Evolutionary conservation across 2,329 filamentous ascomycete species (phyloP).

Genomic region (Lanzia echinophila): DNA sequence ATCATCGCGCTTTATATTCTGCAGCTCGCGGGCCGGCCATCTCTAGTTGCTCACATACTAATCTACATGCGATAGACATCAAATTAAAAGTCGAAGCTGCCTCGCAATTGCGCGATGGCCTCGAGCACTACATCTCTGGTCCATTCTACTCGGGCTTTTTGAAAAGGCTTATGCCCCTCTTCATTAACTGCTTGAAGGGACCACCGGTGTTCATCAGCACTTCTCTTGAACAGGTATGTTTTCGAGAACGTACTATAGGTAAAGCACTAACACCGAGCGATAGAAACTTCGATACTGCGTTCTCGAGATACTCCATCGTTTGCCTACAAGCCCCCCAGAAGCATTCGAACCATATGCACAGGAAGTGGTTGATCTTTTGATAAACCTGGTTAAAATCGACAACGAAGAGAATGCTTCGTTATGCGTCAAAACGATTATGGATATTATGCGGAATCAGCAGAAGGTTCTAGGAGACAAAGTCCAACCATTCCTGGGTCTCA

Average conservation of each 20-base stretch:
- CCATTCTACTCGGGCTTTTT: constrained; percentile 75
- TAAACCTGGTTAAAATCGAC: constrained; percentile 80
- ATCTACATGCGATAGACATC: constrained; percentile 51
- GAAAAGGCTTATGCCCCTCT: constrained; percentile 80
- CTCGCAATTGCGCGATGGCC: constrained; percentile 78
- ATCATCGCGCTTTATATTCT: background rate
- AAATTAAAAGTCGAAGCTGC: constrained; percentile 78
- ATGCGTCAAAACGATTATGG: constrained; percentile 96
- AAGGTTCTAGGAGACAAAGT: constrained; percentile 77
- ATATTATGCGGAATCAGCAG: constrained; percentile 87
- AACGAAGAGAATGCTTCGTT: constrained; percentile 99
- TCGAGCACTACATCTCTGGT: constrained; percentile 80
- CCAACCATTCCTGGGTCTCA: constrained; percentile 82
- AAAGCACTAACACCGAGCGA: constrained; percentile 3
- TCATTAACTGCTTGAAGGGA: constrained; percentile 77
- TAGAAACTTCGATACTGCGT: constrained; percentile 87
- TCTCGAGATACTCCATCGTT: constrained; percentile 86
- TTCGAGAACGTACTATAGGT: background rate
- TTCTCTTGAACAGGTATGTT: constrained; percentile 75
- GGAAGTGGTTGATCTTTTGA: constrained; percentile 83
- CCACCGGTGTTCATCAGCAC: constrained; percentile 87
- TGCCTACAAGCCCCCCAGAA: constrained; percentile 69
- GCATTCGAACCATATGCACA: constrained; percentile 81
- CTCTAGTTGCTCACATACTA: constrained; percentile 7
- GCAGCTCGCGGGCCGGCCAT: background rate